Conservation (phyloP, 73 alveolate species). For the Tetrahymena borealis region DNA sequence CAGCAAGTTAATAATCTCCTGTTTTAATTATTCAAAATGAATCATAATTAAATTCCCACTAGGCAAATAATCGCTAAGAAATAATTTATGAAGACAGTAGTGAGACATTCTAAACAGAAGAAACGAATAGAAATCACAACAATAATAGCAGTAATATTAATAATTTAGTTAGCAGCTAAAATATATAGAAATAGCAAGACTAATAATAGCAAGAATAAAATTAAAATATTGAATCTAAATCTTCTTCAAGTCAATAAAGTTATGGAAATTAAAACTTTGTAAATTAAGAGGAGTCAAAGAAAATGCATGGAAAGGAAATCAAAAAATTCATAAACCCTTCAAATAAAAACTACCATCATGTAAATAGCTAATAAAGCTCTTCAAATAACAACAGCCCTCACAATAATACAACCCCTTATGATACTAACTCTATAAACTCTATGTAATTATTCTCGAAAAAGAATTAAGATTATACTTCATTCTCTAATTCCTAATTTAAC, state of each 20-base stretch:
- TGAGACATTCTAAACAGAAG: background rate
- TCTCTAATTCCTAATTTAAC: background rate
- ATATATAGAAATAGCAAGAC: background rate
- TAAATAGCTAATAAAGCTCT: background rate
- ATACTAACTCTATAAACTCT: background rate
- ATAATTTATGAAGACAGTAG: background rate
- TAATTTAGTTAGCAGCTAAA: background rate
- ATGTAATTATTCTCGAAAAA: background rate
- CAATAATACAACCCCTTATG: background rate
- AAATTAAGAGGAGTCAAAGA: background rate
- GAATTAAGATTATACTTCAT: background rate
- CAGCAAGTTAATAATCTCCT: background rate
- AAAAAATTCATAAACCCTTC: background rate
- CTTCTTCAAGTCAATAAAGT: background rate
- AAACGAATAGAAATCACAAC: background rate
- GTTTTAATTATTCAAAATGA: background rate
- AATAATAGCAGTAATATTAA: background rate
- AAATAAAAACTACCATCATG: background rate
- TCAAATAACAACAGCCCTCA: background rate
- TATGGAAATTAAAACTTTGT: background rate
- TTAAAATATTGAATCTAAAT: background rate
- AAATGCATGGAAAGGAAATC: background rate
- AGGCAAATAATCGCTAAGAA: background rate
- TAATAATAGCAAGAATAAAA: background rate
- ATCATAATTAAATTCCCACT: background rate